Evolutionary conservation across 140 eudicot species (phyloP), one percentile per base, ranked within the genome.

Genomic region (Erigeron philadelphicus): DNA sequence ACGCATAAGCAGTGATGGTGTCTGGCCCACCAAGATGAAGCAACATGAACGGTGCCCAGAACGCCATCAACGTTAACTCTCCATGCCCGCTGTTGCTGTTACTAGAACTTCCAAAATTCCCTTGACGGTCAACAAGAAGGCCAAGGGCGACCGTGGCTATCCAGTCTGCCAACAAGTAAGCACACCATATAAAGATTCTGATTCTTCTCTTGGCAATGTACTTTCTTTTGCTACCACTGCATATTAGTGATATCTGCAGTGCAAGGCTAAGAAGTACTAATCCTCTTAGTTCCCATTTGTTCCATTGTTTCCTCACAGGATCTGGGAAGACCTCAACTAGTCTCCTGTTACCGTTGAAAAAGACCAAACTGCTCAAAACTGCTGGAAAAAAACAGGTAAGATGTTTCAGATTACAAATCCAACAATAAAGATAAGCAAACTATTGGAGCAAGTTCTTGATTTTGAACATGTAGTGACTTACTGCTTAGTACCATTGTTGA

Each of bases 11-110:
- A 9, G 92, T 86, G 11, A 86, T 86, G 53, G 92, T 83, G 44
- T 86, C 92, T 0, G 86, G 86, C 7, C 92, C 92, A 9, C 92
- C 88, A 10, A 86, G 82, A 16, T 86, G 92, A 15, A 83, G 60
- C 25, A 86, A 67, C 6, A 86, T 77, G 58, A 86, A 77, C 0
- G 88, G 88, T 3, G 87, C 82, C 87, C 87, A 79, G 38, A 83
- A 83, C 15, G 82, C 80, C 72, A 70, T 78, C 11, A 82, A 55
- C 3, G 40, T 17, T 11, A 60, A 45, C 56, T 69, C 72, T 31
- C 70, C 68, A n/a, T 64, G 49, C 3, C 16, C 71, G 4, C 15
- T 62, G 16, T 41, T 44, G 12, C 8, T 43, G 13, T 31, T 31
- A 31, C 38, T 31, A 31, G 38, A 31, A 4, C 38, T 31, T 31